These are phyloP conservation scores for Globisporangium camurandrum DNA, from an alignment of 352 stramenopile genomes.

Conservation along the genomic window DNA sequence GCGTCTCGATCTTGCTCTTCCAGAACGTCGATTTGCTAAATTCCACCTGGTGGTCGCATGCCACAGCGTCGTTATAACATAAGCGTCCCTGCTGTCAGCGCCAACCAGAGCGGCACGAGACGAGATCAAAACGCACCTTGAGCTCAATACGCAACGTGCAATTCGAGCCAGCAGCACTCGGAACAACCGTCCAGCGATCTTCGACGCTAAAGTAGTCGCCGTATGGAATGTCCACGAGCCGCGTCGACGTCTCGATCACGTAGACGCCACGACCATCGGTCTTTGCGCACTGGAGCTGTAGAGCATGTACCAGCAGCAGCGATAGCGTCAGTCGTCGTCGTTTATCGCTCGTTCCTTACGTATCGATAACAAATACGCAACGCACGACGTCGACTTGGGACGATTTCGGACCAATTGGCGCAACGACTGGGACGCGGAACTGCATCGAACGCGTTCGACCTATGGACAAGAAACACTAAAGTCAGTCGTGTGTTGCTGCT, in stretches of 20 bases:
- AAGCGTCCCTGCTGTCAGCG: neutral
- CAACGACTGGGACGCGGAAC: slow-evolving; percentile 71
- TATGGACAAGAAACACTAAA: slow-evolving; percentile 6
- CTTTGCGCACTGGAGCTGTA: slow-evolving; percentile 60
- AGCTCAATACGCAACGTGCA: slow-evolving; percentile 73
- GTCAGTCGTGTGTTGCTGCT: neutral
- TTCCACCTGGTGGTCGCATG: slow-evolving; percentile 53
- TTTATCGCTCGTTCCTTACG: no score
- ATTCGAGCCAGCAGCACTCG: slow-evolving; percentile 22
- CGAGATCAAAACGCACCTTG: slow-evolving; percentile 25
- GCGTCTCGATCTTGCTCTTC: slow-evolving; percentile 70
- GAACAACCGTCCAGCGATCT: slow-evolving; percentile 72
- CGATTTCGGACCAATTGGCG: slow-evolving; percentile 75
- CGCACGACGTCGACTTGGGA: slow-evolving; percentile 72
- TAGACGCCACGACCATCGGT: slow-evolving; percentile 25
- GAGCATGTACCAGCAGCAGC: neutral
- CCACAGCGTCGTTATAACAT: slow-evolving; percentile 1
- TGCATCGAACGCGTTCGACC: slow-evolving; percentile 58
- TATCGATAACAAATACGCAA: neutral
- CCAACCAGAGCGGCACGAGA: neutral
- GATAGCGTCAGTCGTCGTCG: no score
- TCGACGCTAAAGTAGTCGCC: slow-evolving; percentile 85
- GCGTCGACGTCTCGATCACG: slow-evolving; percentile 70
- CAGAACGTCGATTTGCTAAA: slow-evolving; percentile 84
- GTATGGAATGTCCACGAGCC: slow-evolving; percentile 79